Evolutionary conservation across 106 monocot species (phyloP), one percentile per base, ranked within the genome.

Genomic region (Dioscorea dumetorum): DNA sequence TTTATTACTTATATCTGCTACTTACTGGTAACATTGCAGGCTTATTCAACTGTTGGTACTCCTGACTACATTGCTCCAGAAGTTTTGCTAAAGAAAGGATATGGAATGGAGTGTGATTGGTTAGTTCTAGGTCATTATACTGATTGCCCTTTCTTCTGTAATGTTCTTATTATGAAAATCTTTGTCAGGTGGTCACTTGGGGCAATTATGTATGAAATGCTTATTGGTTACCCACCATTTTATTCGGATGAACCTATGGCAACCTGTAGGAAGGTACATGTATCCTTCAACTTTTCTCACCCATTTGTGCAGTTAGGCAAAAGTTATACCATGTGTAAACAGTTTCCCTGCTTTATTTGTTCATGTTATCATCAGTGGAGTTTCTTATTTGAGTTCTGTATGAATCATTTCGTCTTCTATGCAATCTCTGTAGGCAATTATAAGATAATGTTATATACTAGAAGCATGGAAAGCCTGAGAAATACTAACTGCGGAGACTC

Each of bases 181-280:
- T 74, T 23, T 5, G 24, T 49, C 64, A 84, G 83, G 83, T 84
- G 83, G 83, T 84, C 83, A 41, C 72, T 84, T 35, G 83, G 83
- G 41, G 83, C 83, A 60, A 75, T 75, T 12, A 75, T 68, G 74
- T 75, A 67, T 68, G 74, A 75, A 41, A 75, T 75, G 74, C 74
- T 84, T 73, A 69, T 84, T 22, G 83, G 83, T 31, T 84, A 84
- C 58, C 83, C 83, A 48, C 83, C 83, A 49, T 84, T 84, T 69
- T 84, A 84, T 76, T 79, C 83, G 32, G 83, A 84, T 58, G 83
- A 84, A n/a, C 83, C 83, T 49, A 79, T 84, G 70, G 66, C 79
- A 69, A 84, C 83, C 17, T 84, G 83, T 68, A 68, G 76, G 72
- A 84, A 84, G 83, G 83, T 84, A 18, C 33, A 14, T 16, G 19